These are phyloP conservation scores for Pseudocercospora eumusae DNA, from an alignment of 2,329 filamentous ascomycete species.

Conservation along the genomic window DNA sequence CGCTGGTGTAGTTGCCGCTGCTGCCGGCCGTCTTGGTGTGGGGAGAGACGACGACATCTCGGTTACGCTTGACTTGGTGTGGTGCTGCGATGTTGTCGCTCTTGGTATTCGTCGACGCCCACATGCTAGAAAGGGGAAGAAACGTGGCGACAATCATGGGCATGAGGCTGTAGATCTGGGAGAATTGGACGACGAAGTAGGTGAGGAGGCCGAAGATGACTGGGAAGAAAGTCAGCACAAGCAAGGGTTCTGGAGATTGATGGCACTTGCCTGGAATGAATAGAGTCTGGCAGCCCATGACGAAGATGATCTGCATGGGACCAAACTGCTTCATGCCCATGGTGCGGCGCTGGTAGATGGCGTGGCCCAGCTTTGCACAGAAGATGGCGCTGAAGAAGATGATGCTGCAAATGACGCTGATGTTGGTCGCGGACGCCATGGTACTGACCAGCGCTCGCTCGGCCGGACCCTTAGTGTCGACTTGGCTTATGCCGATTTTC, in stretches of 20 bases:
- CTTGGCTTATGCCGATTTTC: conserved; percentile 31
- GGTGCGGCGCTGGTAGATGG: conserved; percentile 57
- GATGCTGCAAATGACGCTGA: conserved; percentile 58
- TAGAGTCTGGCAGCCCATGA: conserved; percentile 69
- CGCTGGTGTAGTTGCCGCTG: conserved; percentile 20
- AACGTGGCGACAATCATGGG: conserved; percentile 63
- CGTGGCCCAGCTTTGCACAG: conserved; percentile 60
- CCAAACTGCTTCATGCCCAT: conserved; percentile 63
- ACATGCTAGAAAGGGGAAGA: conserved; percentile 66
- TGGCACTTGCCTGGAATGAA: conserved; percentile 59
- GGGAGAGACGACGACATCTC: conserved; percentile 17
- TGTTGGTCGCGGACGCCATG: conserved; percentile 51
- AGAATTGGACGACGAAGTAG: conserved; percentile 50
- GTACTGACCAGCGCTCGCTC: conserved; percentile 36
- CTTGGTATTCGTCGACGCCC: conserved; percentile 54
- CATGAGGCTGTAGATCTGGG: conserved; percentile 57
- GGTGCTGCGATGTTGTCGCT: conserved; percentile 32
- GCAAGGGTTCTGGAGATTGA: conserved; percentile 7
- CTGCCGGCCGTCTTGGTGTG: conserved; percentile 19
- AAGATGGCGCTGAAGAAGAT: conserved; percentile 66
- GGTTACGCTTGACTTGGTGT: conserved; percentile 26
- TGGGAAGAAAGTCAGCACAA: conserved; percentile 38
- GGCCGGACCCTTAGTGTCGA: conserved; percentile 18
- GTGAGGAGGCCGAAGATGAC: conserved; percentile 63
- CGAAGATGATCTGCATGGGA: conserved; percentile 66